Evolutionary conservation across 1,284 basidiomycete species (phyloP).

Genomic region (Volvariella surrecta): DNA sequence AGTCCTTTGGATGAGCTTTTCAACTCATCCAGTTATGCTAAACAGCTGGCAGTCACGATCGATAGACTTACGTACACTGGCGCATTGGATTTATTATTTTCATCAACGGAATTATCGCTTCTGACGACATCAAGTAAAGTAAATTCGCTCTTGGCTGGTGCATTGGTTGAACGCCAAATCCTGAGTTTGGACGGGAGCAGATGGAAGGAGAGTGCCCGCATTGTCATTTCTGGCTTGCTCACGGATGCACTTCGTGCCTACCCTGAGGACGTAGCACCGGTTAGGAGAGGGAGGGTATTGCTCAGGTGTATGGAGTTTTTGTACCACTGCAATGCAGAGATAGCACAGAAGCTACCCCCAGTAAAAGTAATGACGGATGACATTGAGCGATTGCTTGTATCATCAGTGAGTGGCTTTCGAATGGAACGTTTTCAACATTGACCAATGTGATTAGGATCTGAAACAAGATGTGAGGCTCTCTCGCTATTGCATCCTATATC

Average conservation of each 20-base stretch:
- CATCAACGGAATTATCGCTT: slow-evolving; percentile 38
- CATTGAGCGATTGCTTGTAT: slow-evolving; percentile 28
- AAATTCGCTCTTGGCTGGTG: slow-evolving; percentile 30
- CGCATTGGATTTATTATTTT: slow-evolving; percentile 51
- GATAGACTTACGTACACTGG: slow-evolving; percentile 61
- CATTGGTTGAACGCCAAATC: slow-evolving; percentile 54
- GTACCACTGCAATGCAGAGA: slow-evolving; percentile 31
- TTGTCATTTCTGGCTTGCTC: slow-evolving; percentile 32
- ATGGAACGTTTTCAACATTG: background rate
- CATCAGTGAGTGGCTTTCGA: slow-evolving; percentile 26
- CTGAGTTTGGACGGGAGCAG: slow-evolving; percentile 39
- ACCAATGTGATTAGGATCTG: slow-evolving; percentile 23
- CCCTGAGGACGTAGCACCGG: slow-evolving; percentile 32
- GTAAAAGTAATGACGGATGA: slow-evolving; percentile 32
- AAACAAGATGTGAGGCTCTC: slow-evolving; percentile 30
- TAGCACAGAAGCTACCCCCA: slow-evolving; percentile 10
- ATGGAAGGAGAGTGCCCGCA: slow-evolving; percentile 45
- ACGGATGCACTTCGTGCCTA: slow-evolving; percentile 44
- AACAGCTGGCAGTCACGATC: slow-evolving; percentile 48
- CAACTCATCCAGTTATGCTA: slow-evolving; percentile 28
- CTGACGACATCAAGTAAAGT: slow-evolving; percentile 10
- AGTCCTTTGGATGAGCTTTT: slow-evolving; percentile 23
- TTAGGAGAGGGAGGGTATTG: slow-evolving; percentile 45
- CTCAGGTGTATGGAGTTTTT: slow-evolving; percentile 40
- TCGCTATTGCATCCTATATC: slow-evolving; percentile 37